Base-by-base conservation (phyloP, 805 yeast species). In the Lachancea quebecensis region DNA sequence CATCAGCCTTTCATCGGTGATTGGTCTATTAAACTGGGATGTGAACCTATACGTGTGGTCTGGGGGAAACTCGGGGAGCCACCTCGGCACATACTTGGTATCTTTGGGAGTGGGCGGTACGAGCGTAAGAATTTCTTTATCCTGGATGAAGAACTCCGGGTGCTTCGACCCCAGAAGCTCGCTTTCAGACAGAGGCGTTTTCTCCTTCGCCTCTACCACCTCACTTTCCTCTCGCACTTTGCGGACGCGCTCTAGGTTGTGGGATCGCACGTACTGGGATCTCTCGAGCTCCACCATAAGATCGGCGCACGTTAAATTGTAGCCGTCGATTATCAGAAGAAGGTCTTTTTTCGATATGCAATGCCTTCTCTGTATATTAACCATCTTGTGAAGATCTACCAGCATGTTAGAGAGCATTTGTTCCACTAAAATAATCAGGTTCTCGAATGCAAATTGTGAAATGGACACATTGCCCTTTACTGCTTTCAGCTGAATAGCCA, bases 21-120 rank as follows among this genome's bases (percentile, higher is more conserved):
- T 65, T 16, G 81, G 71, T 18, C 77, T 69, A 45, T 81, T 73
- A 59, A 70, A 89, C 50, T 74, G 73, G 0, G 95, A 84, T 0
- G 96, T 85, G 45, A 81, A 76, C 62, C 78, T 80, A 60, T 84
- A 91, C 0, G 98, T 91, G 64, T 90, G 95, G 56, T 88, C 95
- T 0, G 98, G 96, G 1, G 99, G 99, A 27, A 91, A 71, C 10
- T 79, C 79, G 0, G 99, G 99, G 54, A 91, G 67, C 81, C 89
- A 89, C 5, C 67, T 58, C 0, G 95, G 95, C 7, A 86, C 73
- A 48, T 78, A 77, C 4, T 61, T 58, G 39, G 67, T 67, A 32
- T 62, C 52, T 25, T 62, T 58, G 17, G 70, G 66, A 1, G 66
- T 61, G 31, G 81, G 66, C 45, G 81, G 89, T 11, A 82, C 75